Conservation (phyloP, 179 eudicot genomes). For the Dionaea muscipula region DNA sequence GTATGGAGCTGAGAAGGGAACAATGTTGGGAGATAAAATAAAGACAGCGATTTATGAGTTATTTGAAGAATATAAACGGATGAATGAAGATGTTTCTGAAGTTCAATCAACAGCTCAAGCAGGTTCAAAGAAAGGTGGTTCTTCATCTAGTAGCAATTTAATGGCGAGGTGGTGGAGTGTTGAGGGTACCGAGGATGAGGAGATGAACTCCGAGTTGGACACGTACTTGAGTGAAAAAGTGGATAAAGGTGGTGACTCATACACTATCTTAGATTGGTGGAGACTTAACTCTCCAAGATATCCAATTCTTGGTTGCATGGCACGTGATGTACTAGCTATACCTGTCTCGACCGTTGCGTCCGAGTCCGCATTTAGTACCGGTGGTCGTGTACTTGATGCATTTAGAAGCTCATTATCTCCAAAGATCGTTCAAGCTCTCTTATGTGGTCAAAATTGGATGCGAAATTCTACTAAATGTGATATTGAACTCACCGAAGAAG, state of each 20-base stretch:
- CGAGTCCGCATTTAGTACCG: neutral
- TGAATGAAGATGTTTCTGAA: too few species aligned
- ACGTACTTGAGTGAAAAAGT: neutral
- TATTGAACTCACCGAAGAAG: too few species aligned
- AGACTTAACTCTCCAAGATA: neutral
- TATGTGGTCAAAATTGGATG: too few species aligned
- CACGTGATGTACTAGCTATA: slow-evolving; percentile 1
- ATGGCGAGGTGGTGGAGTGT: neutral
- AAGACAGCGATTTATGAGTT: neutral
- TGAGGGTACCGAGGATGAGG: neutral
- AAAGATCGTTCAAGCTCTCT: too few species aligned
- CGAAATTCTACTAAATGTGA: too few species aligned
- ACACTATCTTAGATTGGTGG: neutral
- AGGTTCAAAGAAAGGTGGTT: too few species aligned
- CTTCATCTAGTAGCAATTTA: too few species aligned
- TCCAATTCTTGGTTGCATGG: neutral
- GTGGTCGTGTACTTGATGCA: neutral
- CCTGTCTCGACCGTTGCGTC: neutral
- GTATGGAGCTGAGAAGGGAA: neutral
- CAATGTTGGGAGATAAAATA: neutral
- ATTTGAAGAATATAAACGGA: too few species aligned
- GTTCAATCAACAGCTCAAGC: too few species aligned
- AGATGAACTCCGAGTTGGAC: neutral
- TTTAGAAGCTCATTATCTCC: too few species aligned
- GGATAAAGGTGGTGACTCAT: neutral